These are phyloP conservation scores for Adiantum capillusveneris DNA, from an alignment of 75 land plant species.

Conservation along the genomic window DNA sequence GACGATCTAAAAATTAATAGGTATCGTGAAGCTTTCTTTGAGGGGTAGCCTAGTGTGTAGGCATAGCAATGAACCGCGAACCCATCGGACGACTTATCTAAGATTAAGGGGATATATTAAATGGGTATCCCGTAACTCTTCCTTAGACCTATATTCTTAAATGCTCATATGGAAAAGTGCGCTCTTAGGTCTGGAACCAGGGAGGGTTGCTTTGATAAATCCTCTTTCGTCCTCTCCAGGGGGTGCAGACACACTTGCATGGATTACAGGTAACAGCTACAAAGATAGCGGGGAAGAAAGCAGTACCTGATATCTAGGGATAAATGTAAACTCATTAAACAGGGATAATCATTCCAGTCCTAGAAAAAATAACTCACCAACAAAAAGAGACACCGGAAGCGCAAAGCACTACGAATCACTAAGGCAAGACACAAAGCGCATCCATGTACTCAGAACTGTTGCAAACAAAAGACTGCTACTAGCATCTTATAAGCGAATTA, in stretches of 20 bases:
- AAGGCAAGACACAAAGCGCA: too few species aligned
- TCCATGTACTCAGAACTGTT: too few species aligned
- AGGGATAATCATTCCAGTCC: too few species aligned
- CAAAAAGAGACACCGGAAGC: too few species aligned
- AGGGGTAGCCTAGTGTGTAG: conserved; percentile 26
- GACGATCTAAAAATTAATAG: conserved; percentile 7
- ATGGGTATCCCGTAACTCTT: conserved; percentile 10
- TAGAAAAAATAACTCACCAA: too few species aligned
- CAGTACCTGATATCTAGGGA: conserved; percentile 18
- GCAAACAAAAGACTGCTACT: too few species aligned
- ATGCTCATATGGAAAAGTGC: conserved; percentile 24
- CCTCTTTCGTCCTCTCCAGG: conserved; percentile 4
- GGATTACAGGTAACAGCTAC: conserved; percentile 14
- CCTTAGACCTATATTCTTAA: conserved; percentile 14
- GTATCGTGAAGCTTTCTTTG: conserved; percentile 18
- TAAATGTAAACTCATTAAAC: too few species aligned
- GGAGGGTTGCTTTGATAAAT: conserved; percentile 14
- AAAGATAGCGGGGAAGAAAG: conserved; percentile 4
- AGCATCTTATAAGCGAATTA: too few species aligned
- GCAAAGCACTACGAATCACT: too few species aligned
- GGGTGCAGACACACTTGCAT: conserved; percentile 16
- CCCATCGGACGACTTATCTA: conserved; percentile 25
- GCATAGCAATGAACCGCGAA: conserved; percentile 16
- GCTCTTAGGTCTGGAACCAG: conserved; percentile 24
- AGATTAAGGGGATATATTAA: conserved; percentile 23